Evolutionary conservation across 306 rosid genomes (phyloP).

Genomic region (Quercus aquifolioides): DNA sequence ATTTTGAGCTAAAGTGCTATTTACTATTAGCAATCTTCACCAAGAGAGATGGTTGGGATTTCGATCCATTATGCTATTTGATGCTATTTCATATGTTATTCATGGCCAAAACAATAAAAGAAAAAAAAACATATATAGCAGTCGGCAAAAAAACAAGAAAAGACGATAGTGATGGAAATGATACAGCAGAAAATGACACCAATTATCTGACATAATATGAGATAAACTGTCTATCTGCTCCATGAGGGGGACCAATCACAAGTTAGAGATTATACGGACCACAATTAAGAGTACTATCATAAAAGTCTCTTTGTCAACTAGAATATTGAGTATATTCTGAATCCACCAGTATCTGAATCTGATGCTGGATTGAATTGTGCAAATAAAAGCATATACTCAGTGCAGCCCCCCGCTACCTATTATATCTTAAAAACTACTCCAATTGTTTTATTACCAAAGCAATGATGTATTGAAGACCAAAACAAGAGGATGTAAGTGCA

Average conservation of each 20-base stretch:
- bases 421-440: not conserved
- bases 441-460: not conserved
- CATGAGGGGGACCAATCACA: not conserved
- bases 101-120: too few relatives aligned
- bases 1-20: too few relatives aligned
- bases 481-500: conserved; percentile 1
- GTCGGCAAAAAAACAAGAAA: not conserved
- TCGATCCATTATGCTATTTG: too few relatives aligned
- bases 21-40: too few relatives aligned
- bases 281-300: not conserved
- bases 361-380: not conserved
- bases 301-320: not conserved
- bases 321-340: not conserved
- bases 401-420: not conserved
- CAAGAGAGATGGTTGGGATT: too few relatives aligned
- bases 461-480: not conserved
- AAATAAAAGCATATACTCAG: not conserved
- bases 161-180: not conserved
- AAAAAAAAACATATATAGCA: not conserved
- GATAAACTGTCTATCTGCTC: too few relatives aligned
- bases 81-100: too few relatives aligned
- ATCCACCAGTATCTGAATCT: not conserved
- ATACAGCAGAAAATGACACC: not conserved
- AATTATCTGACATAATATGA: not conserved
- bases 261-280: not conserved